Evolutionary conservation across 1,139 yeast species (phyloP), one percentile per base, ranked within the genome.

Genomic region (Lodderomyces parapsilosis): DNA sequence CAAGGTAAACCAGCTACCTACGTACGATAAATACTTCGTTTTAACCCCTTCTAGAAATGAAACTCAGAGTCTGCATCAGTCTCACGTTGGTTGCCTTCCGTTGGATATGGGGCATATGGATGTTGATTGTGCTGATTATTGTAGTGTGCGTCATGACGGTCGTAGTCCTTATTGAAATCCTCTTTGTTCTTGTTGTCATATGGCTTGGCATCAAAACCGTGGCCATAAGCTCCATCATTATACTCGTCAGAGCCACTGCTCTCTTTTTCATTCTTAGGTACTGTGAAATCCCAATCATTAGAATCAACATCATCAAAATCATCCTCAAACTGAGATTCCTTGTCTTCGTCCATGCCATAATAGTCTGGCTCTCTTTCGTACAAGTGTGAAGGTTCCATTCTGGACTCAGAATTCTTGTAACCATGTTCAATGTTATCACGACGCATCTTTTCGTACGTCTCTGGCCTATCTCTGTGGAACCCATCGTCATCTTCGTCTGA

Each of bases 401-500:
- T 22, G 13, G 40, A 39, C n/a, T 35, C 28, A 20, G 33, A 36
- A 15, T 25, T 25, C 7, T 43, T 34, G 15, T 36, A 24, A 5
- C 47, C 49, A 33, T 41, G 38, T 13, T 36, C 47, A 2, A 41
- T 41, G 22, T 38, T 35, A 10, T 41, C 45, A 34, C 38, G 42
- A 28, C 34, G 40, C 30, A 49, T 38, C 24, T 42, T 38, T 4
- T 37, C 43, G 37, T 42, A 50, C 14, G 53, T 50, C 35, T 50
- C 51, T 35, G 53, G 51, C 36, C 41, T 43, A 30, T 50, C 53
- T 44, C 53, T 44, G 32, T 50, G 53, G 44, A 50, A 50, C 23
- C 51, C 53, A 13, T 50, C 52, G 18, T 56, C 58, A 39, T 49
- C 56, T 39, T 56, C 60, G 30, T 52, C 55, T 19, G 54, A 59